Evolutionary conservation across 2,329 filamentous ascomycete genomes (phyloP), one percentile per base, ranked within the genome.

Genomic region (Xylaria sp.): DNA sequence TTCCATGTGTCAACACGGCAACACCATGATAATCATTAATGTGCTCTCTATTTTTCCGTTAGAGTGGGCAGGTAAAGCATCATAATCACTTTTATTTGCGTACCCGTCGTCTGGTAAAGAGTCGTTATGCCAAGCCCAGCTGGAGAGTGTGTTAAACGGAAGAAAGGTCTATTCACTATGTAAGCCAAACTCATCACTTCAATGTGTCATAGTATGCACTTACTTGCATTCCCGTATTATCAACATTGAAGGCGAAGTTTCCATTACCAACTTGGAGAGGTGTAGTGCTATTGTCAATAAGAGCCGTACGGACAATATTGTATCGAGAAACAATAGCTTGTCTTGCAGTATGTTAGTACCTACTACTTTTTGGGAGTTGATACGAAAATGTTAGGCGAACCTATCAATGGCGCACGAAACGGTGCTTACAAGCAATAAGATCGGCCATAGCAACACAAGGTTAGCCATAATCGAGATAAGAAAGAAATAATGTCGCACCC

Each of bases 21-120:
- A 81, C 73, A 0, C 81, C 81, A 2, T 75, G 75, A 29, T 80
- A 82, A 5, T 81, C 77, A 23, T 70, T 71, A 0, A 77, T 25
- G 1, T 71, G 59, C 57, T 78, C 77, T 6, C 78, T 79, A 35
- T 8, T 47, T 25, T 4, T 16, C 21, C 1, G 1, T 59, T 21
- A 65, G 42, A 18, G 53, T 29, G 6, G 42, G n/a, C 12, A 54
- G 29, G 13, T 16, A 25, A 48, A 50, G 23, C 12, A 35, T 13
- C 18, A 50, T 1, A 42, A 5, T 25, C 4, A 9, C 29, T 1
- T 32, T 57, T 60, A 27, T 32, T 57, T 32, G 18, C 59, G 47
- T 72, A 76, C 76, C 74, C 73, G 27, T 75, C 79, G 2, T 74
- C 78, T 2, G 84, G 84, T 16, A 85, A 55, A 1, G 70, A 73